Conservation (phyloP, 768 basidiomycete genomes). For the Lanmaoa pseudosensibilis region DNA sequence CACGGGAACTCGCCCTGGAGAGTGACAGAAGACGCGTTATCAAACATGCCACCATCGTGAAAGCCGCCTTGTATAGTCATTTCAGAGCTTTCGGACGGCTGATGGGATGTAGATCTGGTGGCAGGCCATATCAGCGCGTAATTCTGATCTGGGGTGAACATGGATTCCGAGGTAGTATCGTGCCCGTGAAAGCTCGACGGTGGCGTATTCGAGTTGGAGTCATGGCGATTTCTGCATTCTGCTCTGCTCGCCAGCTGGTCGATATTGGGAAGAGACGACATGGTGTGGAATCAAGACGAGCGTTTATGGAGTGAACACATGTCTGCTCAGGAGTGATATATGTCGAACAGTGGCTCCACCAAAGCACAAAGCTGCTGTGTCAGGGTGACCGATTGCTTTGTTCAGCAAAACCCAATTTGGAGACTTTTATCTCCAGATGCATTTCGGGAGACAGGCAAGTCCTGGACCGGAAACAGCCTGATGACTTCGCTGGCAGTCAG, state of each 20-base stretch:
- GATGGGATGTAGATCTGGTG: slow-evolving; percentile 1
- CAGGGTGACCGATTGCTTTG: slow-evolving; percentile 11
- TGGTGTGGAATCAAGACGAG: slow-evolving; percentile 6
- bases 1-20: slow-evolving; percentile 10
- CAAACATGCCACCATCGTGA: background rate
- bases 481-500: background rate
- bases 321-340: background rate
- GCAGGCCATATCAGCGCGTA: background rate
- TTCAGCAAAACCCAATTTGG: slow-evolving; percentile 2
- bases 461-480: too few species aligned
- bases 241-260: background rate
- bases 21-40: slow-evolving; percentile 16
- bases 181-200: background rate
- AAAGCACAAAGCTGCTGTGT: slow-evolving; percentile 19
- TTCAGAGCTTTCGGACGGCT: slow-evolving; percentile 4
- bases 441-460: background rate
- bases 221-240: too few species aligned
- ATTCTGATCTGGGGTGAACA: background rate
- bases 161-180: background rate
- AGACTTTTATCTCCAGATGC: background rate
- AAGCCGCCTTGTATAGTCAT: background rate
- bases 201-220: background rate
- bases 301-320: background rate
- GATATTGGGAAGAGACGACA: background rate
- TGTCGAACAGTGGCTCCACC: slow-evolving; percentile 10